Evolutionary conservation across 169 alveolate species (phyloP).

Genomic region (Theileria equi): DNA sequence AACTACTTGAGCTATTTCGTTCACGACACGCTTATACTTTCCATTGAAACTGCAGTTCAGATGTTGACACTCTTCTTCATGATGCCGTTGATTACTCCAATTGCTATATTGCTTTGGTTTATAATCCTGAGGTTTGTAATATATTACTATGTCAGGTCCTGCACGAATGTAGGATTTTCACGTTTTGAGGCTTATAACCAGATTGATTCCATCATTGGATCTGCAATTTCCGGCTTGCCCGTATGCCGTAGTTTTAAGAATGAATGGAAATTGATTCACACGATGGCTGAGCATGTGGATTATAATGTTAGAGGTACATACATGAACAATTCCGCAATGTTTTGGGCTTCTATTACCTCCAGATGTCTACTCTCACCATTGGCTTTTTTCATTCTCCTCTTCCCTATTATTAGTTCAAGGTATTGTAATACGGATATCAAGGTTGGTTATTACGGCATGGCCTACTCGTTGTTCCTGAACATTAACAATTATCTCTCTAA

Average conservation of each 20-base stretch:
- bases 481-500: too few species aligned
- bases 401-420: neutral
- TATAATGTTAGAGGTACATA: conserved; percentile 9
- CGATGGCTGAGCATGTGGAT: conserved; percentile 13
- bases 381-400: conserved; percentile 3
- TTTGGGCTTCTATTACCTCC: conserved; percentile 37
- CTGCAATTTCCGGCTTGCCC: conserved; percentile 40
- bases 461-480: neutral
- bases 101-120: neutral
- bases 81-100: conserved; percentile 32
- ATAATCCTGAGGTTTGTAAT: conserved; percentile 2
- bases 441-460: conserved; percentile 3
- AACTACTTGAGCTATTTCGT: conserved; percentile 26
- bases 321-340: conserved; percentile 4
- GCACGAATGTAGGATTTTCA: conserved; percentile 22
- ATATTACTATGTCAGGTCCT: conserved; percentile 8
- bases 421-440: neutral
- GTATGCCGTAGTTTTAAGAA: conserved; percentile 36
- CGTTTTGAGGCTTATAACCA: conserved; percentile 16
- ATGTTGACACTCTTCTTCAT: conserved; percentile 43
- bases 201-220: conserved; percentile 34
- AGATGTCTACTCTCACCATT: neutral
- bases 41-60: conserved; percentile 18
- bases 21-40: conserved; percentile 5
- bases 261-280: conserved; percentile 28